A percentile compares a stretch with the other conserved stretches of the same genome.
Conservation (phyloP, 345 rosid species). For the Arabis alpina region DNA sequence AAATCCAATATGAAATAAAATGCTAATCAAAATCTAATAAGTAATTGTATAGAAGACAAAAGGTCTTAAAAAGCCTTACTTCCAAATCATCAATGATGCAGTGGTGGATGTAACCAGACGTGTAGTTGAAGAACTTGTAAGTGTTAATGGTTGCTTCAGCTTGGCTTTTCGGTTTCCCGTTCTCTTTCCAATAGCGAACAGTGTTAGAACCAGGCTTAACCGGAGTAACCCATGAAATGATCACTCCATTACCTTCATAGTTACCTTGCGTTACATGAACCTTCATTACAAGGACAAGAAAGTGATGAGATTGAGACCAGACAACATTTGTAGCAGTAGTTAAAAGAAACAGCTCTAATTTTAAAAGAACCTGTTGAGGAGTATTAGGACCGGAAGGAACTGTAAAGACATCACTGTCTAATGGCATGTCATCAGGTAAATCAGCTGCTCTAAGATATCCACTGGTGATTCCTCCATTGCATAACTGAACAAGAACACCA, state of each 20-base stretch:
- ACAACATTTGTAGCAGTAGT: no score
- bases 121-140: constrained; percentile 72
- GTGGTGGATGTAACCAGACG: constrained; percentile 89
- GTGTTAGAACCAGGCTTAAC: constrained; percentile 71
- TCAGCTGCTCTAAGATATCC: constrained; percentile 50
- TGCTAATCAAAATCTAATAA: background rate
- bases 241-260: constrained; percentile 69
- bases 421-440: constrained; percentile 72
- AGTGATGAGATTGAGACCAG: no score
- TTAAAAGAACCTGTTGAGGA: constrained; percentile 58
- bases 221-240: constrained; percentile 81
- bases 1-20: no score
- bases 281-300: no score
- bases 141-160: constrained; percentile 58
- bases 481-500: constrained; percentile 37
- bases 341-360: no score
- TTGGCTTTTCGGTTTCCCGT: constrained; percentile 39
- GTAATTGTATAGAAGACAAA: no score
- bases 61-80: constrained; percentile 45
- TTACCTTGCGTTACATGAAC: constrained; percentile 93
- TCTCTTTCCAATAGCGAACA: constrained; percentile 70
- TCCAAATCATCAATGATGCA: constrained; percentile 62
- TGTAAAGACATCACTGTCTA: constrained; percentile 75
- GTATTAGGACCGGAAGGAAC: constrained; percentile 81
- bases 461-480: constrained; percentile 72